Percentiles rank a stretch among this genome's conserved stretches.
phyloP scores from a whole-genome alignment of 306 rosid genomes.

The Dalbergia cultrata region DNA sequence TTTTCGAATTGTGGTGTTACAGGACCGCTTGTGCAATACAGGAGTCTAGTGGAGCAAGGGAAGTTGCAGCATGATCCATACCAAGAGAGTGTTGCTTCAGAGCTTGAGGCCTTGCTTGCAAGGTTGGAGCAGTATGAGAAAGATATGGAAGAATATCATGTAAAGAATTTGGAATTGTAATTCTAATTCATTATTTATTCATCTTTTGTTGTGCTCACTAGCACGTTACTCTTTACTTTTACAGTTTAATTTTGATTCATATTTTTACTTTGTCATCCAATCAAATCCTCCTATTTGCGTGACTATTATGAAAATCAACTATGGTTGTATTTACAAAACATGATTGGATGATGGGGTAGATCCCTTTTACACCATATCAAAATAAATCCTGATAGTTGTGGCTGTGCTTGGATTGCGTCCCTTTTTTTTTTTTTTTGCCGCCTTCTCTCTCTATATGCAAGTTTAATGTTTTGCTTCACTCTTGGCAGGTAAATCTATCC shows the following conservation, averaged over 20 bases:
- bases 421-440: neutral
- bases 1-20: conserved; percentile 25
- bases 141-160: conserved; percentile 90
- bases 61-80: conserved; percentile 85
- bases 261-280: too few relatives aligned
- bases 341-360: too few relatives aligned
- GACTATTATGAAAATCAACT: too few relatives aligned
- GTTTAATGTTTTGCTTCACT: neutral
- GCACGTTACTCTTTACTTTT: neutral
- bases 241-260: too few relatives aligned
- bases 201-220: neutral
- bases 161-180: conserved; percentile 37
- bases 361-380: too few relatives aligned
- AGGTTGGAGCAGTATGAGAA: conserved; percentile 90
- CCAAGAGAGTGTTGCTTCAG: conserved; percentile 81
- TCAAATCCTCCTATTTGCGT: too few relatives aligned
- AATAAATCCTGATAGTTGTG: neutral
- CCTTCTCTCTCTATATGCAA: too few relatives aligned
- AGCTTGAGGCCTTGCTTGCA: conserved; percentile 77
- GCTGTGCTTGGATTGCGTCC: neutral
- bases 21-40: conserved; percentile 79
- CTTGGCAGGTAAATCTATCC: conserved; percentile 66
- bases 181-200: neutral
- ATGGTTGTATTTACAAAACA: too few relatives aligned
- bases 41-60: conserved; percentile 74